Conservation (phyloP, 257 asterid genomes). For the Coffea canephora region DNA sequence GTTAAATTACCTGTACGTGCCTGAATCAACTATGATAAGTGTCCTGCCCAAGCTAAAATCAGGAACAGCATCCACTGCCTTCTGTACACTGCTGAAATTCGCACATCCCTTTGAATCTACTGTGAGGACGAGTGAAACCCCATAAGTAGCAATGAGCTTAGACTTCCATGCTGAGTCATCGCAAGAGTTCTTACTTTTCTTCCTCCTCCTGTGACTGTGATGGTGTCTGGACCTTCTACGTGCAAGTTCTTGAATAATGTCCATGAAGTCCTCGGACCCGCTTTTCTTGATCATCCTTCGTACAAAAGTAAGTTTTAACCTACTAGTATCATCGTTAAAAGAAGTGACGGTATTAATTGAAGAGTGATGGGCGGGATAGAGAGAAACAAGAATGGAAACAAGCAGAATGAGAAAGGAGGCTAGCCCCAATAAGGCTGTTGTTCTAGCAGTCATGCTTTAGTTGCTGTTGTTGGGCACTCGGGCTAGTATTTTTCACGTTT, state of each 20-base stretch:
- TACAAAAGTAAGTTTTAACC: constrained; percentile 12
- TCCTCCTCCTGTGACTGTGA: constrained; percentile 21
- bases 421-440: constrained; percentile 47
- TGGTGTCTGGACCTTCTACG: constrained; percentile 20
- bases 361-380: constrained; percentile 20
- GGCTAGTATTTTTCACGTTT: constrained; percentile 8
- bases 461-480: background rate
- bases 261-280: constrained; percentile 30
- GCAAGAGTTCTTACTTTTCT: constrained; percentile 33
- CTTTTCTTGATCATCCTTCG: constrained; percentile 23
- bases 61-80: constrained; percentile 68
- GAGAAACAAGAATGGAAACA: constrained; percentile 40
- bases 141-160: constrained; percentile 40
- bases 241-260: constrained; percentile 14
- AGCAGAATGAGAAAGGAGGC: constrained; percentile 40
- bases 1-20: constrained; percentile 57
- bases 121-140: constrained; percentile 42
- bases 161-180: constrained; percentile 49
- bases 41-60: constrained; percentile 48
- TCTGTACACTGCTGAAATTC: constrained; percentile 68
- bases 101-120: constrained; percentile 68
- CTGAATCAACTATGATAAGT: constrained; percentile 56
- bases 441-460: constrained; percentile 48
- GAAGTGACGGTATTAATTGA: background rate
- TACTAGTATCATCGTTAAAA: background rate